These are phyloP conservation scores for Apiotrichum sp. DNA, from an alignment of 1,284 basidiomycete species.

Conservation along the genomic window DNA sequence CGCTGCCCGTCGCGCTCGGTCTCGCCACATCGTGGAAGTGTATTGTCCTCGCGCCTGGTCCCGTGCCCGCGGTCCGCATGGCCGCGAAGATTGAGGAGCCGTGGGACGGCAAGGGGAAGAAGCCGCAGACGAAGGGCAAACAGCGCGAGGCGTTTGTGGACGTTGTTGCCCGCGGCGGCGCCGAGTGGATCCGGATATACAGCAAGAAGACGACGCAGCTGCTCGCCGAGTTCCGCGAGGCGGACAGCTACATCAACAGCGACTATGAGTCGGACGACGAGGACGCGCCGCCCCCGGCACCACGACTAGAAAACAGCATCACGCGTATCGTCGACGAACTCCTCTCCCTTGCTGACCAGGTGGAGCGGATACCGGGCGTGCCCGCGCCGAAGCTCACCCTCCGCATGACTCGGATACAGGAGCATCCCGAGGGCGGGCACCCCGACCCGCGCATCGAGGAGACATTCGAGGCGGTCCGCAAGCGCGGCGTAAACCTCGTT, in stretches of 20 bases:
- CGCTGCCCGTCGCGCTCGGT: slow-evolving; percentile 38
- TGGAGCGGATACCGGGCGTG: slow-evolving; percentile 23
- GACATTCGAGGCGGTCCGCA: slow-evolving; percentile 51
- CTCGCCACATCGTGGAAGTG: slow-evolving; percentile 59
- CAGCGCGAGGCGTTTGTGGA: slow-evolving; percentile 55
- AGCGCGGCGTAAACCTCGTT: slow-evolving; percentile 53
- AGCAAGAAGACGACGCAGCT: slow-evolving; percentile 65
- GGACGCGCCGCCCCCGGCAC: slow-evolving; percentile 28
- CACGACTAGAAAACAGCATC: slow-evolving; percentile 14
- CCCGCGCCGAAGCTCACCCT: slow-evolving; percentile 51
- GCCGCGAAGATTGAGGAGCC: background rate
- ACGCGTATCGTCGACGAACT: slow-evolving; percentile 45
- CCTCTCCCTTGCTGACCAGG: slow-evolving; percentile 37
- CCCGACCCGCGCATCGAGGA: slow-evolving; percentile 56
- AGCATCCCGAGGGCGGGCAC: slow-evolving; percentile 44
- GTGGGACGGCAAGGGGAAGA: slow-evolving; percentile 4
- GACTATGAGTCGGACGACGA: slow-evolving; percentile 23
- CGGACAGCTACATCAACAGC: slow-evolving; percentile 64
- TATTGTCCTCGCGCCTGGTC: slow-evolving; percentile 56
- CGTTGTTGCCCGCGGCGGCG: slow-evolving; percentile 65
- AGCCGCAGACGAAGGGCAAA: slow-evolving; percentile 9
- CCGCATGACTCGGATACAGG: slow-evolving; percentile 59
- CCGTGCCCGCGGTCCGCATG: slow-evolving; percentile 53
- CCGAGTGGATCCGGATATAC: slow-evolving; percentile 71
- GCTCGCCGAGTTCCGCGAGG: slow-evolving; percentile 67